Evolutionary conservation across 2,329 filamentous ascomycete genomes (phyloP).

Genomic region (Colletotrichum sp.): DNA sequence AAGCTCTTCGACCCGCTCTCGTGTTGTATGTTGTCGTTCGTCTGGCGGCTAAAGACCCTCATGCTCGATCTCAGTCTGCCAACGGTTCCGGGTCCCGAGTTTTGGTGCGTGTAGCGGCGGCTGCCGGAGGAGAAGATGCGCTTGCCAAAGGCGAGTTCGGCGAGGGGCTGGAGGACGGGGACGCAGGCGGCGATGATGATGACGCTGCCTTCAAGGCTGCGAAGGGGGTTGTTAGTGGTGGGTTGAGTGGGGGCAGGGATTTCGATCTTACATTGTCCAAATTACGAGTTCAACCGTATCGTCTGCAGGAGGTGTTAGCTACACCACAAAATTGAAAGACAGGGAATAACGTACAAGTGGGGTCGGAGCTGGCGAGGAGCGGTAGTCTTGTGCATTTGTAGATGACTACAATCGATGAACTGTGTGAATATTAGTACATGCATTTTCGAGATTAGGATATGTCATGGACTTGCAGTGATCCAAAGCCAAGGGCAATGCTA

Average conservation of each 20-base stretch:
- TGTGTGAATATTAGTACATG: not conserved
- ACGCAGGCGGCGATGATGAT: constrained; percentile 39
- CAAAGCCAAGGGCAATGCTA: constrained; percentile 40
- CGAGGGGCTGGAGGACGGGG: constrained; percentile 35
- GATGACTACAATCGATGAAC: constrained; percentile 28
- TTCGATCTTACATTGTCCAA: constrained; percentile 45
- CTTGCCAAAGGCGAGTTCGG: not conserved
- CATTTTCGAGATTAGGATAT: not conserved
- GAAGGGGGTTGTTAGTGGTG: not conserved
- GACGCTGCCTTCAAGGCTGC: constrained; percentile 33
- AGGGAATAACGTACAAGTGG: constrained; percentile 20
- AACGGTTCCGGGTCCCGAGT: not conserved
- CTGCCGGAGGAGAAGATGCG: constrained; percentile 5
- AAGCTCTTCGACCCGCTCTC: not conserved
- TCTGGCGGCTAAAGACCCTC: not conserved
- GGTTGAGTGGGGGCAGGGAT: rapidly evolving
- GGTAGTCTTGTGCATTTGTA: constrained; percentile 40
- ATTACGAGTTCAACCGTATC: constrained; percentile 46
- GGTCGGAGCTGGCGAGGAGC: constrained; percentile 26
- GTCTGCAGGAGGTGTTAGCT: constrained; percentile 16
- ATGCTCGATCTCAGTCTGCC: not conserved
- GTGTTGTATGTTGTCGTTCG: not conserved
- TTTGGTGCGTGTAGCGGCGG: not conserved
- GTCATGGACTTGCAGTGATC: constrained; percentile 33
- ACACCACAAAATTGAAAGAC: too few species aligned